phyloP scores from a whole-genome alignment of 2,329 filamentous ascomycete genomes.

The Diaporthe citrichinensis region DNA sequence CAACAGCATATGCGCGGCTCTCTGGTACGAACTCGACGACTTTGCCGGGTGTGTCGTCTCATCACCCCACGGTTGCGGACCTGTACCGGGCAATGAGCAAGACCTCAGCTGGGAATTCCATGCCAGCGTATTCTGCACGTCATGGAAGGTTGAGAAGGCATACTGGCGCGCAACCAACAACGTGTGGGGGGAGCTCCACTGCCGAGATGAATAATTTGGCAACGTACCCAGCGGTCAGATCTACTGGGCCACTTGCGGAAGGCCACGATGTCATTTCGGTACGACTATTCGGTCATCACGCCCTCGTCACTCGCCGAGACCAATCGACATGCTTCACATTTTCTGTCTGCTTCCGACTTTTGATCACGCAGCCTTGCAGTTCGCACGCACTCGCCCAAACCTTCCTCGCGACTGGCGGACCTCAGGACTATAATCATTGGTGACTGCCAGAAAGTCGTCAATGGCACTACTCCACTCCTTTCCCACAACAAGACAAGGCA shows the following conservation, averaged over 20 bases:
- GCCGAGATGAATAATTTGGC: neutral
- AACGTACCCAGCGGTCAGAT: too few species aligned
- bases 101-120: neutral
- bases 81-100: rapidly evolving
- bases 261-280: neutral
- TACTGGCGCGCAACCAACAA: neutral
- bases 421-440: neutral
- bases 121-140: neutral
- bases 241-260: neutral
- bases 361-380: neutral
- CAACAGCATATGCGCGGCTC: rapidly evolving
- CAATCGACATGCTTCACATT: neutral
- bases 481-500: neutral
- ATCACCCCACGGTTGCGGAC: neutral
- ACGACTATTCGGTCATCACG: neutral
- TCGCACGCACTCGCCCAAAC: neutral
- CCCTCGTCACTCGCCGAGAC: neutral
- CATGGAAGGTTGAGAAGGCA: neutral
- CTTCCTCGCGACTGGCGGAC: neutral
- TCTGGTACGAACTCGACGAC: neutral
- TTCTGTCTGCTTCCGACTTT: neutral
- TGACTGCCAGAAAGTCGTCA: neutral
- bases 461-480: neutral
- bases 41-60: neutral
- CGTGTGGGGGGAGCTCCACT: neutral